Evolutionary conservation across 345 rosid genomes (phyloP), one percentile per base, ranked within the genome.

Genomic region (Gossypium sturtianum): DNA sequence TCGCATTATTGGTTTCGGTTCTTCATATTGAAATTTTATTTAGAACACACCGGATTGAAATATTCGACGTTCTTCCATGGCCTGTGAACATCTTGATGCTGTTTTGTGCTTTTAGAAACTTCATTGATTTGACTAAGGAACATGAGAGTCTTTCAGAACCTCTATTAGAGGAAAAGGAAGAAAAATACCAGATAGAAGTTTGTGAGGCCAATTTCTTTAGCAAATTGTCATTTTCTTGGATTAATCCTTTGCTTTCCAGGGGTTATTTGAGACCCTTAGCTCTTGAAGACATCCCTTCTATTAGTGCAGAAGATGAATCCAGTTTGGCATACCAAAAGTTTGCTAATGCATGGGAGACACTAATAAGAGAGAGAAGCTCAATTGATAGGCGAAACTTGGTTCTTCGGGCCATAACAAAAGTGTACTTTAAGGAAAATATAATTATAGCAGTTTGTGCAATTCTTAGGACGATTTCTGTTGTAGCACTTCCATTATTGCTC

Each of bases 251-350:
- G 62, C 88, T 88, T 73, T 72, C 84, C 0, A 70, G 82, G 70
- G 97, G 94, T n/a, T 85, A 76, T 83, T 79, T 75, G 8, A 92
- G 81, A 74, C 90, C 89, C 59, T 81, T 92, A 45, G 72, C 75
- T 9, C 72, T 78, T 12, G 87, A 92, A 57, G 94, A 92, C 70
- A 86, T 92, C 64, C 93, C 94, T 44, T 64, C 76, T 10, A 64
- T 82, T 11, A 69, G 63, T 75, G 70, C 81, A 0, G 83, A 87
- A 52, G 92, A 92, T 73, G 93, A 89, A 74, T 89, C 95, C 51
- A 41, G 77, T 53, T 17, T 81, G 71, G 89, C 88, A 64, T 84
- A 89, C 79, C 61, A 45, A 45, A 89, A 86, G 67, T 92, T 92
- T 67, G 75, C 89, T 22, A 43, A 68, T 47, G 89, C 80, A n/a